A percentile compares a stretch with the other conserved stretches of the same genome.
Conservation (phyloP, 371 early-diverging fungal species). For the Dipsacomyces acuminosporus region DNA sequence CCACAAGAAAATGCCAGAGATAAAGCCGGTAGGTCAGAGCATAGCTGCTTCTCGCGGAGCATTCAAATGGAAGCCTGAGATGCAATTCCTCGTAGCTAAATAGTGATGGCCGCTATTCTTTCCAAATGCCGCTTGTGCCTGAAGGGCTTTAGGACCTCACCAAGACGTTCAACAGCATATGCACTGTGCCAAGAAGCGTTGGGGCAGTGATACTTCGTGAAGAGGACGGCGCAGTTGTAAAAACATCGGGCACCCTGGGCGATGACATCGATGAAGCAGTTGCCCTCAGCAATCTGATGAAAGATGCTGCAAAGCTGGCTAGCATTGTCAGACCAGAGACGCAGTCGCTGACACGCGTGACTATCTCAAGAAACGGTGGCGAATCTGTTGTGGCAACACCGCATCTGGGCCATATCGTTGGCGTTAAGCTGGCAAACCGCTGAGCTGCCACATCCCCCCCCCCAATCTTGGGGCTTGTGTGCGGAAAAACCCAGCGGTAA, state of each 20-base stretch:
- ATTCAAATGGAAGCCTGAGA: too few relatives aligned
- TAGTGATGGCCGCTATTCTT: too few relatives aligned
- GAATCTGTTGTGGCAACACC: slow-evolving; percentile 27
- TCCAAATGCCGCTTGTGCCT: too few relatives aligned
- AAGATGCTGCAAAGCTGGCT: slow-evolving; percentile 35
- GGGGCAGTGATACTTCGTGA: slow-evolving; percentile 39
- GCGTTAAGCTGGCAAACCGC: slow-evolving; percentile 28
- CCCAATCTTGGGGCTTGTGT: too few relatives aligned
- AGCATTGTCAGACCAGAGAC: slow-evolving; percentile 19
- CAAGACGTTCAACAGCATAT: slow-evolving; percentile 39
- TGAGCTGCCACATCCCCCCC: too few relatives aligned
- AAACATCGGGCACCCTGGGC: slow-evolving; percentile 26
- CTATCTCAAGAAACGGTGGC: slow-evolving; percentile 26
- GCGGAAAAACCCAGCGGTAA: too few relatives aligned
- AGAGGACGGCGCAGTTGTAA: slow-evolving; percentile 28
- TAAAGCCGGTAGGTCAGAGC: too few relatives aligned
- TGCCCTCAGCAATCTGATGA: slow-evolving; percentile 26
- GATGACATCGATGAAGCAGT: slow-evolving; percentile 20
- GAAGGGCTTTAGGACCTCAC: slow-evolving; percentile 14
- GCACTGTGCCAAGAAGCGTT: slow-evolving; percentile 28
- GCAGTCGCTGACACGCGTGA: slow-evolving; percentile 26
- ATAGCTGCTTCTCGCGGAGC: too few relatives aligned
- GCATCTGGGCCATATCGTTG: slow-evolving; percentile 25
- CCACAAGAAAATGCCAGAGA: too few relatives aligned
- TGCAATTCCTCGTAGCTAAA: too few relatives aligned